Evolutionary conservation across 257 asterid species (phyloP).

Genomic region (Solanum piurae): DNA sequence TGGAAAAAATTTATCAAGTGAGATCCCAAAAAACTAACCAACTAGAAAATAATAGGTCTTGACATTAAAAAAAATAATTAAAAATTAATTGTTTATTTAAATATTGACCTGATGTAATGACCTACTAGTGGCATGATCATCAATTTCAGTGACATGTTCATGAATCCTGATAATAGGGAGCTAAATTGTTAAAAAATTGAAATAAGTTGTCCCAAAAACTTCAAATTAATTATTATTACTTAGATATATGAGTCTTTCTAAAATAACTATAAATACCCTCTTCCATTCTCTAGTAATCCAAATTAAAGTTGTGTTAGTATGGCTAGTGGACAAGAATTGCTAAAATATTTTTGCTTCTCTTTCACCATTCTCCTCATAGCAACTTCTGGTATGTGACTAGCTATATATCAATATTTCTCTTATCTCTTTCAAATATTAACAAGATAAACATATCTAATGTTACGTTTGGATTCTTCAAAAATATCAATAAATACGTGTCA

Average conservation of each 20-base stretch:
- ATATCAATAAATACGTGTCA: not conserved
- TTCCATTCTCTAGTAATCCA: not conserved
- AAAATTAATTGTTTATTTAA: too few species aligned
- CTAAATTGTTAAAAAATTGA: not conserved
- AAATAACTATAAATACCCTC: not conserved
- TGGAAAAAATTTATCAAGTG: not conserved
- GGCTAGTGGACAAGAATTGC: not conserved
- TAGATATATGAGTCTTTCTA: not conserved
- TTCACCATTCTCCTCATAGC: too few species aligned
- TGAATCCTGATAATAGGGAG: not conserved
- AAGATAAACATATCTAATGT: too few species aligned
- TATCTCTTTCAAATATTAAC: too few species aligned
- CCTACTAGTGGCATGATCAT: not conserved
- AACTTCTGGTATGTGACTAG: too few species aligned
- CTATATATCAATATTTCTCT: too few species aligned
- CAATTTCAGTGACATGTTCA: not conserved
- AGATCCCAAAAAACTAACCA: not conserved
- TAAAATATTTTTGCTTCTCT: not conserved
- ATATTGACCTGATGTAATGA: not conserved
- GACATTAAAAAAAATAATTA: not conserved
- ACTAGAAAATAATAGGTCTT: not conserved
- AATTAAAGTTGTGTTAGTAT: not conserved
- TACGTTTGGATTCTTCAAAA: too few species aligned
- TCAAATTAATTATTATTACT: too few species aligned
- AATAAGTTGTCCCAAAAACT: not conserved